Conservation (phyloP, 2,329 filamentous ascomycete species). For the Trematosphaeria pertusa region DNA sequence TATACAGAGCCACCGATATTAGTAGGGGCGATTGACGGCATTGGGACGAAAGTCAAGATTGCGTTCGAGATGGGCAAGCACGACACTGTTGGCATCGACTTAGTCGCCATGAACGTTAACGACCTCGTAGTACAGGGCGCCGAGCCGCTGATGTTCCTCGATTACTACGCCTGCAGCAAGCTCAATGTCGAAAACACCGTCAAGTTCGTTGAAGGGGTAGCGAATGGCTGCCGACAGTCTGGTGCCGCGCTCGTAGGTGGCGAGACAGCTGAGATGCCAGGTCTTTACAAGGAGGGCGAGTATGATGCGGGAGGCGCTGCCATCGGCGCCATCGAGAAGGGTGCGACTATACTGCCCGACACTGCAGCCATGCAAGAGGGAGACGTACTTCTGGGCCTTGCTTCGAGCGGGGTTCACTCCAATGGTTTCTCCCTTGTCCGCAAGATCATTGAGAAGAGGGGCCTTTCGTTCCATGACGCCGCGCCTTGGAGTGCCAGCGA, state of each 20-base stretch:
- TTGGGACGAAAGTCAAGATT: conserved; percentile 96
- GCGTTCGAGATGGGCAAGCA: conserved; percentile 90
- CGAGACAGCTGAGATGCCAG: conserved; percentile 98
- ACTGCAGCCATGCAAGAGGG: conserved; percentile 78
- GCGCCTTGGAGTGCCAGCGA: conserved; percentile 76
- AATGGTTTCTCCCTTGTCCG: conserved; percentile 98
- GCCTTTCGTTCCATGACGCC: conserved; percentile 72
- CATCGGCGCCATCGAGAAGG: conserved; percentile 78
- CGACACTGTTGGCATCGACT: conserved; percentile 92
- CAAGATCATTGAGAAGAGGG: conserved; percentile 78
- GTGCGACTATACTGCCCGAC: conserved; percentile 73
- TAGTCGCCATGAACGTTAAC: conserved; percentile 99
- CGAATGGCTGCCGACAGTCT: conserved; percentile 82
- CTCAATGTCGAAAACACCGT: conserved; percentile 79
- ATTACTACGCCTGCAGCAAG: conserved; percentile 95
- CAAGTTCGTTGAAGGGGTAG: conserved; percentile 90
- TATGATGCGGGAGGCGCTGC: conserved; percentile 94
- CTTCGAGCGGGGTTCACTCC: conserved; percentile 87
- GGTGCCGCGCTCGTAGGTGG: conserved; percentile 93
- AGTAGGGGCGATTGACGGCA: conserved; percentile 94
- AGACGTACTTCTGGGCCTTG: conserved; percentile 85
- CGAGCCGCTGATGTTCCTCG: conserved; percentile 93
- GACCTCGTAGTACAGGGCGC: conserved; percentile 96
- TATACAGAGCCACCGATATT: conserved; percentile 78
- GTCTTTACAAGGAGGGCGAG: conserved; percentile 85